Base-by-base conservation (phyloP, 176 grass and related monocot species). In the Tillandsia leiboldiana region DNA sequence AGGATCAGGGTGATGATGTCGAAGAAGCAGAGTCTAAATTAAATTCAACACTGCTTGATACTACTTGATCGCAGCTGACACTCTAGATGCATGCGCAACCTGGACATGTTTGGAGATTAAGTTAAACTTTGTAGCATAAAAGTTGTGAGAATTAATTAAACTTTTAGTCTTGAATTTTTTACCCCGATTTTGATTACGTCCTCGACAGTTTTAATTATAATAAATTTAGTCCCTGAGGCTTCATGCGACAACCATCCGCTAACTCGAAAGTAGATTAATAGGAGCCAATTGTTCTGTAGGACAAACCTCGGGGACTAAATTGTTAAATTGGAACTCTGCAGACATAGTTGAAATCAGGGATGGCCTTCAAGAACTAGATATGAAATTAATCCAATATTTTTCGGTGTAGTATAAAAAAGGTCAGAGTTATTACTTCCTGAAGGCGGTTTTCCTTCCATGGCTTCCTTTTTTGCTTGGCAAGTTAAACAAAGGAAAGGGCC, bases 401-500 rank as follows among this genome's bases (percentile, higher is more conserved):
- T 61, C 54, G 52, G 67, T n/a, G 12, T 58, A 27, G 49, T 65
- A 18, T 66, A 83, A 51, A 53, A 68, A 68, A 75, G 61, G 59
- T 53, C 12, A 78, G 8, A 17, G 18, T 18, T 12, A 75, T 12
- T 97, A 92, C 85, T 84, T 79, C 65, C 53, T 61, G 53, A 89
- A 82, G 71, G 64, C 27, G 63, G 79, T 69, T 87, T 89, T 65
- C 93, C 93, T 87, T 97, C 93, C 93, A 97, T 97, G 51, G 93
- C 93, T 74, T 85, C 89, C 51, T 89, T 97, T 76, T 97, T 97
- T 11, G 69, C 64, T 82, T 91, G 88, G 75, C 93, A 97, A 42
- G 86, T 83, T 47, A 72, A 53, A 56, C 93, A 97, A 24, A 97
- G 93, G 71, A 97, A 97, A 80, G 93, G 93, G 24, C 93, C 86